phyloP scores from a whole-genome alignment of 441 rosid species.

The Croton laevigatus region DNA sequence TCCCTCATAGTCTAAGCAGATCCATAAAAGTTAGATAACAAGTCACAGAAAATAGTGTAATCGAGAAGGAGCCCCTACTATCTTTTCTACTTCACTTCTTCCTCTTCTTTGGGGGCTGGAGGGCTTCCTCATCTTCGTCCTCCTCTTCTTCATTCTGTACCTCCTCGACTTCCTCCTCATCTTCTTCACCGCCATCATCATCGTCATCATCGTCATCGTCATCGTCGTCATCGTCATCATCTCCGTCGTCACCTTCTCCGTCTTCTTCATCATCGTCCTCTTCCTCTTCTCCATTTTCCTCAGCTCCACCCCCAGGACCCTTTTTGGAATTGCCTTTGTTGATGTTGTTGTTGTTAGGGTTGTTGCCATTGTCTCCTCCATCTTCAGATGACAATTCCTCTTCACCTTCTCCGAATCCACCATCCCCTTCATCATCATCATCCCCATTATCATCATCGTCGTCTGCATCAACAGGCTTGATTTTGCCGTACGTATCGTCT shows the following conservation, averaged over 20 bases:
- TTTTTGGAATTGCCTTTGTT: constrained; percentile 45
- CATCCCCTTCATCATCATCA: constrained; percentile 40
- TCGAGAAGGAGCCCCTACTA: constrained; percentile 18
- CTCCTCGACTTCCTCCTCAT: constrained; percentile 43
- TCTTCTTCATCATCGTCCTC: constrained; percentile 39
- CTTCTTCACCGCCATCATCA: constrained; percentile 31
- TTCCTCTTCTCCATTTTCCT: constrained; percentile 42
- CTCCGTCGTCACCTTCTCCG: constrained; percentile 24
- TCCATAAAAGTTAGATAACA: constrained; percentile 22
- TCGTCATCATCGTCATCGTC: constrained; percentile 41
- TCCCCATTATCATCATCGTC: constrained; percentile 31
- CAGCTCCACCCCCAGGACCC: constrained; percentile 38
- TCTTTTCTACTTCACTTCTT: constrained; percentile 43
- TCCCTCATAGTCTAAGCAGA: constrained; percentile 19
- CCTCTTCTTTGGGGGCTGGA: constrained; percentile 72
- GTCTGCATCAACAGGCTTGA: constrained; percentile 49
- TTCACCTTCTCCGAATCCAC: constrained; percentile 44
- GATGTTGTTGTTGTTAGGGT: constrained; percentile 35
- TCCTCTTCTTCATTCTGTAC: constrained; percentile 42
- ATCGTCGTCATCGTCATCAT: constrained; percentile 14
- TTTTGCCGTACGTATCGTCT: constrained; percentile 24
- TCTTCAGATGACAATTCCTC: constrained; percentile 56
- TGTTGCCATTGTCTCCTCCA: constrained; percentile 32
- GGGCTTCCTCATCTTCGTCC: constrained; percentile 63
- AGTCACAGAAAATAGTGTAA: constrained; percentile 21